phyloP scores from a whole-genome alignment of 176 grass and related monocot genomes.

The sorghum (Sorghum bicolor) region DNA sequence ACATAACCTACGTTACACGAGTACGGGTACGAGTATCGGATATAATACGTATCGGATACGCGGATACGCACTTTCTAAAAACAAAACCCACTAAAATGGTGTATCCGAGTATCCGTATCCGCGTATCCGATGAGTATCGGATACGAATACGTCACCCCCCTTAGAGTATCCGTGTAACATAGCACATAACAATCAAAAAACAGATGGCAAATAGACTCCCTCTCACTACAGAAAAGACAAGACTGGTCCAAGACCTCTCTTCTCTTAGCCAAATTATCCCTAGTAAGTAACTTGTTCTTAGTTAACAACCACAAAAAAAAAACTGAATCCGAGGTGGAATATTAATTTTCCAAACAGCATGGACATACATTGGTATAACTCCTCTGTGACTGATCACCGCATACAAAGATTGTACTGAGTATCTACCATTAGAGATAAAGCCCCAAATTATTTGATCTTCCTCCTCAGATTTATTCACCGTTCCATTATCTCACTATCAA shows the following conservation, averaged over 20 bases:
- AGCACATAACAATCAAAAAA: too few relatives aligned
- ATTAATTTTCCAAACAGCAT: neutral
- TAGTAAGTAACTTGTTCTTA: neutral
- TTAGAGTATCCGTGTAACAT: too few relatives aligned
- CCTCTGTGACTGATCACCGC: neutral
- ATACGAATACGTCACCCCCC: too few relatives aligned
- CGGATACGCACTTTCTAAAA: too few relatives aligned
- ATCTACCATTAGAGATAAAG: neutral
- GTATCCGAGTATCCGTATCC: too few relatives aligned
- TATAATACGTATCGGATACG: too few relatives aligned
- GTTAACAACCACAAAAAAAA: too few relatives aligned
- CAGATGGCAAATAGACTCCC: neutral
- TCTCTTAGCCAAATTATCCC: neutral
- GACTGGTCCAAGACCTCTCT: neutral
- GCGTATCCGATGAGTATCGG: too few relatives aligned
- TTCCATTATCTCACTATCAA: neutral
- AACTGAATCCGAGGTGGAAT: neutral
- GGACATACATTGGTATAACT: neutral
- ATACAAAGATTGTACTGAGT: neutral
- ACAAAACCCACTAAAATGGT: too few relatives aligned
- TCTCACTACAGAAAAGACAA: neutral
- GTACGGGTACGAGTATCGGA: too few relatives aligned
- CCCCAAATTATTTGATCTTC: neutral
- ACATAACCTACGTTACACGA: too few relatives aligned
- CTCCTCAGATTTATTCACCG: neutral